A percentile compares a stretch with the other conserved stretches of the same genome.
Evolutionary conservation across 2,329 filamentous ascomycete species (phyloP).

Genomic region (Thielaviopsis punctulata): DNA sequence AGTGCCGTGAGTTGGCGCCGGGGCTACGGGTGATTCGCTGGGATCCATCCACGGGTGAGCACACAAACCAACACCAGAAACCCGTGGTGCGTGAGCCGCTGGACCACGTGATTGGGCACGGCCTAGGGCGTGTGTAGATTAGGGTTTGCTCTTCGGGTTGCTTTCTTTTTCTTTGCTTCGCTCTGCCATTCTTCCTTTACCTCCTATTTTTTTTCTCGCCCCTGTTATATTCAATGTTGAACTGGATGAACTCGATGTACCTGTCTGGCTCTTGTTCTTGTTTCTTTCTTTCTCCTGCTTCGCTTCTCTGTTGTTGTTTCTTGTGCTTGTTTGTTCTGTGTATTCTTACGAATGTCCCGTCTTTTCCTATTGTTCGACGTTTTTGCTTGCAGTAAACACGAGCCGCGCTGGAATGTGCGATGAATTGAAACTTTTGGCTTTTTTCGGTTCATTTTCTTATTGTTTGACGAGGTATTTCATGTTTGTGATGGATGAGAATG

Average conservation of each 20-base stretch:
- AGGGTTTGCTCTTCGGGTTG: no score
- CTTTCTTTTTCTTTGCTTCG: background rate
- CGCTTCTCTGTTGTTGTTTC: background rate
- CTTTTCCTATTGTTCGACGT: background rate
- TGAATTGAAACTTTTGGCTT: background rate
- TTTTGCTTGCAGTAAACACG: background rate
- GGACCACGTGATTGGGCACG: slow-evolving; percentile 2
- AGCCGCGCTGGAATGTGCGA: background rate
- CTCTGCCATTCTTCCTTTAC: background rate
- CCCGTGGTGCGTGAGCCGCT: background rate
- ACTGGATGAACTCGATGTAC: no score
- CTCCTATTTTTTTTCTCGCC: no score
- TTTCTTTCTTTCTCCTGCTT: background rate
- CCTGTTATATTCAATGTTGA: background rate
- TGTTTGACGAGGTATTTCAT: background rate
- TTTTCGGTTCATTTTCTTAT: background rate
- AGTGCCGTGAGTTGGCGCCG: slow-evolving; percentile 35
- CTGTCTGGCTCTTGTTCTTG: background rate
- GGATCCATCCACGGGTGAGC: slow-evolving; percentile 15
- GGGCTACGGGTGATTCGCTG: slow-evolving; percentile 31
- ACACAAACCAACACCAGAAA: background rate
- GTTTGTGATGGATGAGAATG: no score
- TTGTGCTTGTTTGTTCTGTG: background rate
- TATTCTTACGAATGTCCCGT: background rate
- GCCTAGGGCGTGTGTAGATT: slow-evolving; percentile 2